Evolutionary conservation across 805 yeast genomes (phyloP).

Genomic region (Spathaspora gorwiae): DNA sequence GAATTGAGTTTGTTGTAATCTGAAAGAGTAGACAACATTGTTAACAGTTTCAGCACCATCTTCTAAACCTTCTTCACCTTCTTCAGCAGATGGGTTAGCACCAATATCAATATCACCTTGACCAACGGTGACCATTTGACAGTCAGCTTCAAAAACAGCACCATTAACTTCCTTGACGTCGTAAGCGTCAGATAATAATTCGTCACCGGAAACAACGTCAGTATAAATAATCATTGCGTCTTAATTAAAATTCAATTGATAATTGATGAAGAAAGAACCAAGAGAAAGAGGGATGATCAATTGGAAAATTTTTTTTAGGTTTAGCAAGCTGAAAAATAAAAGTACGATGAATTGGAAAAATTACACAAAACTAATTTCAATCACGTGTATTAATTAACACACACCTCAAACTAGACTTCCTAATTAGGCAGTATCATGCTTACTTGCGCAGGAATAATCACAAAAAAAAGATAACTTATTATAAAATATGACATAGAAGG

Average conservation of each 20-base stretch:
- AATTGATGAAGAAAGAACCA: neutral
- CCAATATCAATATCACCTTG: conserved; percentile 97
- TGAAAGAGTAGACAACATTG: conserved; percentile 98
- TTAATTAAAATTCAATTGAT: conserved; percentile 5
- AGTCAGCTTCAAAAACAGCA: conserved; percentile 95
- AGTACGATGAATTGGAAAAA: neutral
- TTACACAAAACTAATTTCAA: neutral
- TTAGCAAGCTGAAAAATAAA: neutral
- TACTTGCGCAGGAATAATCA: no score
- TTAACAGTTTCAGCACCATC: conserved; percentile 88
- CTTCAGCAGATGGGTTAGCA: conserved; percentile 99
- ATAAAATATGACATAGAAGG: neutral
- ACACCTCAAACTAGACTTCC: conserved; percentile 8
- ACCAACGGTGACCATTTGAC: conserved; percentile 83
- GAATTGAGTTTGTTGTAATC: conserved; percentile 91
- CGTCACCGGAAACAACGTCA: conserved; percentile 92
- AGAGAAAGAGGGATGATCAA: neutral
- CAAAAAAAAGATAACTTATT: no score
- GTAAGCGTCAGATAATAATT: conserved; percentile 95
- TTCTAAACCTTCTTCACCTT: conserved; percentile 75
- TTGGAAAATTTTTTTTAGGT: conserved; percentile 1
- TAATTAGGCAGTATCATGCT: conserved; percentile 4
- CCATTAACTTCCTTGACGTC: conserved; percentile 81
- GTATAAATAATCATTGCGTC: conserved; percentile 38
- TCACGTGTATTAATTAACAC: neutral